These are phyloP conservation scores for Pichia sp. DNA, from an alignment of 1,139 yeast species.

Conservation along the genomic window DNA sequence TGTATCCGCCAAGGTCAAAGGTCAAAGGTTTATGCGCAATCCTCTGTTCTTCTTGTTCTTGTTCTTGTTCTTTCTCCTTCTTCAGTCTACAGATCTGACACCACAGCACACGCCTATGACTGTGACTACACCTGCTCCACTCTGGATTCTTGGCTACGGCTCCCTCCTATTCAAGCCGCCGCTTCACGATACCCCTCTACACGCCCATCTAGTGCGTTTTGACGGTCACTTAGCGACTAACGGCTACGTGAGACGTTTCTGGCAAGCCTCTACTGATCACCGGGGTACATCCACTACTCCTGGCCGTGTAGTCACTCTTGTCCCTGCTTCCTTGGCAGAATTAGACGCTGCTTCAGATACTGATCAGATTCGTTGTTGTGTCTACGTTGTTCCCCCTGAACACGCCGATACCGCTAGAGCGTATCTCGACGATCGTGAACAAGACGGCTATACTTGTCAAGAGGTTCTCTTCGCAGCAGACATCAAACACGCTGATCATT, in stretches of 20 bases:
- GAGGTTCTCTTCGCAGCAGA: slow-evolving; percentile 46
- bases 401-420: slow-evolving; percentile 53
- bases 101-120: slow-evolving; percentile 1
- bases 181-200: slow-evolving; percentile 41
- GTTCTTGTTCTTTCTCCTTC: too few species aligned
- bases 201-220: too few species aligned
- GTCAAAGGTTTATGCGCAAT: neutral
- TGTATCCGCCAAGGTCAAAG: too few species aligned
- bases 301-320: slow-evolving; percentile 81
- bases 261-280: slow-evolving; percentile 90
- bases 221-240: too few species aligned
- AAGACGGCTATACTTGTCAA: slow-evolving; percentile 78
- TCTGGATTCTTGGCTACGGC: slow-evolving; percentile 89
- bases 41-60: neutral
- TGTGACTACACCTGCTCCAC: slow-evolving; percentile 20
- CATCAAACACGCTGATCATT: slow-evolving; percentile 29
- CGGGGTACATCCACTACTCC: slow-evolving; percentile 81
- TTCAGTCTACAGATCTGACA: too few species aligned
- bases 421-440: slow-evolving; percentile 75
- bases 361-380: neutral
- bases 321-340: slow-evolving; percentile 46
- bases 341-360: neutral
- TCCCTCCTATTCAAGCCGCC: slow-evolving; percentile 90
- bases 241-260: slow-evolving; percentile 77
- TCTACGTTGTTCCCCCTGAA: slow-evolving; percentile 70